These are phyloP conservation scores for Mytilinidion resinicola DNA, from an alignment of 495 filamentous ascomycete species.

Conservation along the genomic window DNA sequence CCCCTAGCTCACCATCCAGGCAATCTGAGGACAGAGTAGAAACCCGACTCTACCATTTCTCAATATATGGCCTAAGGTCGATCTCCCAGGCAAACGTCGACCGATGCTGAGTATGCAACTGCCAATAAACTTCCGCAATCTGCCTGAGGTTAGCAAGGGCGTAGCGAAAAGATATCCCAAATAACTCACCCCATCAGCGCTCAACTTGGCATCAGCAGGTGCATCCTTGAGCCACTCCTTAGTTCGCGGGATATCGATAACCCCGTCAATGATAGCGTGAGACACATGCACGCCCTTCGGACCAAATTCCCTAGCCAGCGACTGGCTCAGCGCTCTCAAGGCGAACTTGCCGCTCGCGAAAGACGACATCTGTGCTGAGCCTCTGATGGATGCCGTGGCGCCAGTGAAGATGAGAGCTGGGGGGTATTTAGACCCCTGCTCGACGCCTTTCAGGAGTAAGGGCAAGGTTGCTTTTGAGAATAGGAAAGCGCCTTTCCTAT, in stretches of 20 bases:
- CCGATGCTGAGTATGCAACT: conserved; percentile 76
- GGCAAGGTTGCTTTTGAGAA: conserved; percentile 72
- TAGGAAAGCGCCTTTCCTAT: conserved; percentile 58
- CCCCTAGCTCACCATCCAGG: not conserved
- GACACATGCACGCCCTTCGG: conserved; percentile 84
- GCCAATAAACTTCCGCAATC: conserved; percentile 90
- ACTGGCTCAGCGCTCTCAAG: conserved; percentile 67
- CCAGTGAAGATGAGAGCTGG: conserved; percentile 84
- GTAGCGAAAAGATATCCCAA: not conserved
- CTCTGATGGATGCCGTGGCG: conserved; percentile 74
- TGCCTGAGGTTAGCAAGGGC: conserved; percentile 31
- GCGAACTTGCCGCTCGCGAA: conserved; percentile 83
- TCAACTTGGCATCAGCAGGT: conserved; percentile 64
- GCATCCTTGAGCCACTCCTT: conserved; percentile 53
- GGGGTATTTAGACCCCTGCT: conserved; percentile 49
- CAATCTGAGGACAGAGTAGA: too few relatives aligned
- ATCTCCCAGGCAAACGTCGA: conserved; percentile 79
- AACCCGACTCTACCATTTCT: conserved; percentile 54
- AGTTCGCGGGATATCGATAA: conserved; percentile 77
- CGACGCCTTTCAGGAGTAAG: conserved; percentile 56
- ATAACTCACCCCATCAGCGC: conserved; percentile 67
- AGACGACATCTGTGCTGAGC: conserved; percentile 60
- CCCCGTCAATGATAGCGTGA: conserved; percentile 79
- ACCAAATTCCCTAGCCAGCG: conserved; percentile 79
- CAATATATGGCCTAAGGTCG: conserved; percentile 72